Conservation (phyloP, 345 rosid species). For the Turnera subulata region DNA sequence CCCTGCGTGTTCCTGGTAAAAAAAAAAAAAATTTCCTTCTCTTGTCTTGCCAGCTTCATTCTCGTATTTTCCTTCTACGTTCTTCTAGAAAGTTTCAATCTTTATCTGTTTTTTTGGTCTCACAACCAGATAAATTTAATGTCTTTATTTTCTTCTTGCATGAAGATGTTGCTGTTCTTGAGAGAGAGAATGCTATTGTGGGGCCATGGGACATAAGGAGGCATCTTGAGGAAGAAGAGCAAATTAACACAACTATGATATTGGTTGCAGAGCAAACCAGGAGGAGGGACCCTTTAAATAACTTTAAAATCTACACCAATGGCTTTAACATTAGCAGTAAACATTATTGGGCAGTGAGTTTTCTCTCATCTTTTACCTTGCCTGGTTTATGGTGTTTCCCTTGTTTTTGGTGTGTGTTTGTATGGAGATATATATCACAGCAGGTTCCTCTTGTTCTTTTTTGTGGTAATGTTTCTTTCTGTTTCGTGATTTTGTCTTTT, state of each 20-base stretch:
- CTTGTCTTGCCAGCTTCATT: background rate
- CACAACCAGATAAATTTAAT: too few species aligned
- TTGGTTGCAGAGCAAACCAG: constrained; percentile 19
- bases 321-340: constrained; percentile 87
- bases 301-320: constrained; percentile 56
- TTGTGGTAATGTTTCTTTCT: too few species aligned
- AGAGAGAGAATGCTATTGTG: constrained; percentile 13
- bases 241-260: background rate
- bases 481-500: too few species aligned
- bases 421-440: too few species aligned
- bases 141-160: background rate
- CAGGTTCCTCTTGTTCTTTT: too few species aligned
- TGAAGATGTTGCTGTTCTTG: constrained; percentile 10
- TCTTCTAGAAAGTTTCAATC: background rate
- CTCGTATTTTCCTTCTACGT: background rate
- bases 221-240: constrained; percentile 38
- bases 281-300: constrained; percentile 48
- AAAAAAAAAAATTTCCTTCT: too few species aligned
- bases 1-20: constrained; percentile 14
- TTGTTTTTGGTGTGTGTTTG: constrained; percentile 3
- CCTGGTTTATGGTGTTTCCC: background rate
- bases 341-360: constrained; percentile 91
- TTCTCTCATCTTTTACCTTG: background rate
- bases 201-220: constrained; percentile 49
- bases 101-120: background rate